A percentile compares a stretch with the other conserved stretches of the same genome.
Evolutionary conservation across 2,329 filamentous ascomycete genomes (phyloP).

Genomic region (Cladosporium cucumerinum): DNA sequence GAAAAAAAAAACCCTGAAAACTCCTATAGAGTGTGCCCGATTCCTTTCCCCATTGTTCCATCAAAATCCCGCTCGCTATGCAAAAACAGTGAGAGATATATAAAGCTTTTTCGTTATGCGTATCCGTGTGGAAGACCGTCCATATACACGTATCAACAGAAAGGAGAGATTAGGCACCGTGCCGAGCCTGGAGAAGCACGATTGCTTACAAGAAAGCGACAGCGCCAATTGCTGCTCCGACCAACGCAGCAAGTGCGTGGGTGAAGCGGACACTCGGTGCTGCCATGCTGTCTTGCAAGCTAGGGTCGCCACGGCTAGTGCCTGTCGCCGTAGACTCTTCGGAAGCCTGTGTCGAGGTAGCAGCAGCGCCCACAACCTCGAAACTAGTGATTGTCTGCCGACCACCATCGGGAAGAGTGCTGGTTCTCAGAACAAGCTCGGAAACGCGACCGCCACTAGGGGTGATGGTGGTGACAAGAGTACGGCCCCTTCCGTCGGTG

Average conservation of each 20-base stretch:
- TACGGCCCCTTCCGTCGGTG: conserved; percentile 40
- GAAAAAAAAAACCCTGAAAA: background rate
- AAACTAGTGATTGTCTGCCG: conserved; percentile 44
- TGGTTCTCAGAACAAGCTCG: conserved; percentile 38
- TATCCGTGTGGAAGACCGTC: conserved; percentile 2
- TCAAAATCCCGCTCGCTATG: background rate
- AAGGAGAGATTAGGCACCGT: background rate
- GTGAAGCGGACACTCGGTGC: conserved; percentile 25
- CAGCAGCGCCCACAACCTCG: conserved; percentile 38
- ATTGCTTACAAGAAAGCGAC: conserved; percentile 33
- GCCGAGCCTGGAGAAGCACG: conserved; percentile 7
- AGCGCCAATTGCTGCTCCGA: conserved; percentile 35
- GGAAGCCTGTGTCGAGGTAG: conserved; percentile 18
- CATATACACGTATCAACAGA: conserved; percentile 9
- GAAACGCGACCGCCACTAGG: conserved; percentile 42
- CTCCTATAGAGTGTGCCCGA: background rate
- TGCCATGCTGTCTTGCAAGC: conserved; percentile 40
- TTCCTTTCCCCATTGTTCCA: background rate
- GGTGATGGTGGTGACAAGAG: conserved; percentile 47
- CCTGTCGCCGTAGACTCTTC: conserved; percentile 17
- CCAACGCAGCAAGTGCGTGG: conserved; percentile 31
- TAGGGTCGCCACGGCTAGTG: conserved; percentile 26
- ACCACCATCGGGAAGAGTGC: conserved; percentile 34
- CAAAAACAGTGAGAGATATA: background rate
- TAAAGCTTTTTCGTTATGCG: conserved; percentile 6